Evolutionary conservation across 2,329 filamentous ascomycete genomes (phyloP).

Genomic region (Macroventuria anomochaeta): DNA sequence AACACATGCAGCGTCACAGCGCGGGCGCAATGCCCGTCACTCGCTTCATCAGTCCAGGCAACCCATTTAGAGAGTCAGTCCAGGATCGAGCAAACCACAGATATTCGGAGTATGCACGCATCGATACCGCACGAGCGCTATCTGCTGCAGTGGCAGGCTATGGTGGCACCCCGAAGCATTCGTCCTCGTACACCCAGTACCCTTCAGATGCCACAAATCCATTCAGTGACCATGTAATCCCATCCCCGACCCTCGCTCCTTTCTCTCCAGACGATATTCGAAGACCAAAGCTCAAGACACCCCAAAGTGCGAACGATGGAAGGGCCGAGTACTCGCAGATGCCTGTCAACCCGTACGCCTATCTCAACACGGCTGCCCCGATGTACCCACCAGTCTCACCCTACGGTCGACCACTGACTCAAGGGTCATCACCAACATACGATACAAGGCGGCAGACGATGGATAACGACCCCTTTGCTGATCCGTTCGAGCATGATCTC

Average conservation of each 20-base stretch:
- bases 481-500: constrained; percentile 40
- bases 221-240: constrained; percentile 28
- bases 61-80: constrained; percentile 19
- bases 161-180: constrained; percentile 11
- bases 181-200: constrained; percentile 8
- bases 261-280: constrained; percentile 22
- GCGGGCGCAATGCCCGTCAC: not conserved
- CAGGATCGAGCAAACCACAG: constrained; percentile 12
- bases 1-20: constrained; percentile 7
- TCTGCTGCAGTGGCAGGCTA: constrained; percentile 25
- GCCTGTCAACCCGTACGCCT: constrained; percentile 23
- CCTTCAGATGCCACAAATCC: constrained; percentile 10
- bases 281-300: constrained; percentile 12
- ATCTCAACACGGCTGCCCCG: constrained; percentile 23
- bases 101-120: constrained; percentile 13
- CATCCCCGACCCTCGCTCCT: constrained; percentile 31
- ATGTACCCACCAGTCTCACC: constrained; percentile 34
- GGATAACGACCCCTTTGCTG: constrained; percentile 29
- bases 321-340: constrained; percentile 29
- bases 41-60: constrained; percentile 21
- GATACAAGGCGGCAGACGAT: constrained; percentile 11
- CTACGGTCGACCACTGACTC: constrained; percentile 19
- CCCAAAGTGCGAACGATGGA: constrained; percentile 14
- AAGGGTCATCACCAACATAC: constrained; percentile 5
- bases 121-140: constrained; percentile 12